Base-by-base conservation (phyloP, 495 filamentous ascomycete genomes). In the Xylaria venustula region DNA sequence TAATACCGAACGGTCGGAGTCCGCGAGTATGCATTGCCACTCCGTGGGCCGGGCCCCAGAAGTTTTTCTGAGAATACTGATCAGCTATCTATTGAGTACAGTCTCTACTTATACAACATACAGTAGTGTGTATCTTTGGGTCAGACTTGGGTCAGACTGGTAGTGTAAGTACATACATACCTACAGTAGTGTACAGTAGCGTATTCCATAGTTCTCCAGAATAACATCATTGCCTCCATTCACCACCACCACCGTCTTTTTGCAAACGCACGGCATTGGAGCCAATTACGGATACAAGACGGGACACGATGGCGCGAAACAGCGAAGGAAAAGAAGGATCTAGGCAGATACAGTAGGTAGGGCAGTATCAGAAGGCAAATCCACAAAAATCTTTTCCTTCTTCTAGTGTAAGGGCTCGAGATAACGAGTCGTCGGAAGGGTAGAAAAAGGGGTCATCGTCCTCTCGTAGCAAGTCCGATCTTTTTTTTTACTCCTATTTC, bases 11-110 rank as follows among this genome's bases (percentile, higher is more conserved):
- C 30, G 20, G 53, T 45, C 26, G 47, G 36, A 59, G 57, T 60
- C 23, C n/a, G 57, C 45, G 37, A 61, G 50, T 15, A 44, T 37
- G 37, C 30, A 26, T 53, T 47, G 37, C 49, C 58, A 47, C 36
- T n/a, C 30, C 54, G 54, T 53, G 58, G 58, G 37, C 49, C 45
- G 34, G 30, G 58, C 58, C 58, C 58, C 48, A 60, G 40, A 60
- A 46, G n/a, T n/a, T n/a, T n/a, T 12, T 41, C 41, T 53, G 48
- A 60, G 49, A 34, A 54, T 60, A 60, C 57, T 19, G 57, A 60
- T 58, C 55, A 58, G 55, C 42, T 50, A 14, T 11, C 6, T 47
- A 49, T 30, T n/a, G n/a, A n/a, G n/a, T n/a, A n/a, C n/a, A n/a
- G n/a, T 22, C 26, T 46, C 40, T 44, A 28, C 53, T 19, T 57